Conservation (phyloP, 768 basidiomycete species). For the Kwoniella sp. region DNA sequence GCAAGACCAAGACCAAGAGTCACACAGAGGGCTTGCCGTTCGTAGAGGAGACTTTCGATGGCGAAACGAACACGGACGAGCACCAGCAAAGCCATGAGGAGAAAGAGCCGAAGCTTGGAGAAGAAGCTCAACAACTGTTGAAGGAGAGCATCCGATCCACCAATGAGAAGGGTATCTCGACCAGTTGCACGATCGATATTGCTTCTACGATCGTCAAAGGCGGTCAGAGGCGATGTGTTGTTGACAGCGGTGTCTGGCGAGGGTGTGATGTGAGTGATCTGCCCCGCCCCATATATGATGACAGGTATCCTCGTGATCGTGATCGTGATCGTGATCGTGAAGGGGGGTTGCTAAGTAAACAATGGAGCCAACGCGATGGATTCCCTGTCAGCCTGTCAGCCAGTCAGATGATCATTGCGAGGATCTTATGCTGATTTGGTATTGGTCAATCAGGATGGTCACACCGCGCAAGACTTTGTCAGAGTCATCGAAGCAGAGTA, state of each 20-base stretch:
- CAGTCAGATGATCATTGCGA: no score
- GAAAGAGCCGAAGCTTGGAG: conserved; percentile 59
- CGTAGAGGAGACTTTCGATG: no score
- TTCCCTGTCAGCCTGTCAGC: no score
- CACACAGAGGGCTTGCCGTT: no score
- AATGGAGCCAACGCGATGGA: no score
- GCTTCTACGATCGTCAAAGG: conserved; percentile 53
- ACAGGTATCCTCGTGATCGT: no score
- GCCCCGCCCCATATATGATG: no score
- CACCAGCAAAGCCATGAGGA: conserved; percentile 2
- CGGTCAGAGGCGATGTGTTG: conserved; percentile 68
- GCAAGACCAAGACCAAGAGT: conserved; percentile 26
- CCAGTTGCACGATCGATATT: conserved; percentile 85
- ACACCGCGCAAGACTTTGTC: conserved; percentile 72
- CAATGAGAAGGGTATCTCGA: conserved; percentile 65
- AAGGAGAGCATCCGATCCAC: conserved; percentile 63
- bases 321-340: no score
- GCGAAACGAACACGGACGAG: not conserved
- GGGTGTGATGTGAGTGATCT: conserved; percentile 59
- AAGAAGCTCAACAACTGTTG: conserved; percentile 58
- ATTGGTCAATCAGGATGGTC: no score
- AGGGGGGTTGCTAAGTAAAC: no score
- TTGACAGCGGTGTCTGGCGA: conserved; percentile 61
- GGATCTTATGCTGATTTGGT: no score
- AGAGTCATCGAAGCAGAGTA: conserved; percentile 75